Evolutionary conservation across 805 yeast genomes (phyloP), one percentile per base, ranked within the genome.

Genomic region (Alloascoidea africana): DNA sequence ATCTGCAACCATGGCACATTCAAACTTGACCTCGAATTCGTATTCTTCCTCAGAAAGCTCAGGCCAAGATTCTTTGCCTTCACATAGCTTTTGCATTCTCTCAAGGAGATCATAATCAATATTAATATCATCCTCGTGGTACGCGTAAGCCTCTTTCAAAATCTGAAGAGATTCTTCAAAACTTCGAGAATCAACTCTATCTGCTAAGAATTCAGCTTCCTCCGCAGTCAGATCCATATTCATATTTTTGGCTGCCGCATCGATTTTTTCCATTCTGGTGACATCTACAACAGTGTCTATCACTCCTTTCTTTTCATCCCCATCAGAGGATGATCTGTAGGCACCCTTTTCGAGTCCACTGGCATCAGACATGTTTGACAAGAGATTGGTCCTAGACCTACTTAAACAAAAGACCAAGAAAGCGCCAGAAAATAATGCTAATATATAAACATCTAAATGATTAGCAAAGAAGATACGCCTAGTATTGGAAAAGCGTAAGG

Each of bases 1-100:
- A 44, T 45, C 53, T 34, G 41, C 37, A 34, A 54, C 56, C 33
- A 68, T 48, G 18, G 60, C 63, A 3, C 73, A 73, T 40, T 66
- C 65, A 19, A 62, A 49, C 41, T 54, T 56, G 27, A 55, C 51
- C 33, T 60, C 61, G 14, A 62, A 47, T 5, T 44, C 47, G n/a
- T 23, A 23, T 23, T 23, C 30, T 8, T 23, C 30, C n/a, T 23
- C 30, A 8, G 30, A 8, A 23, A 23, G 30, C 8, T 34, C 36
- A 5, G 36, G 36, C 15, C 15, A 34, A 5, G 5, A 15, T 6
- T 15, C 14, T 13, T 5, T 36, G n/a, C 37, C 38, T 18, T 8
- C 37, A 14, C 17, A 5, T 13, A 36, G 17, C 16, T 27, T n/a
- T 16, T 17, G 38, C 15, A 36, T 14, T 17, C 17, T 36, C 8